phyloP scores from a whole-genome alignment of 148 eudicot species.

The Salicornia ramosissima region DNA sequence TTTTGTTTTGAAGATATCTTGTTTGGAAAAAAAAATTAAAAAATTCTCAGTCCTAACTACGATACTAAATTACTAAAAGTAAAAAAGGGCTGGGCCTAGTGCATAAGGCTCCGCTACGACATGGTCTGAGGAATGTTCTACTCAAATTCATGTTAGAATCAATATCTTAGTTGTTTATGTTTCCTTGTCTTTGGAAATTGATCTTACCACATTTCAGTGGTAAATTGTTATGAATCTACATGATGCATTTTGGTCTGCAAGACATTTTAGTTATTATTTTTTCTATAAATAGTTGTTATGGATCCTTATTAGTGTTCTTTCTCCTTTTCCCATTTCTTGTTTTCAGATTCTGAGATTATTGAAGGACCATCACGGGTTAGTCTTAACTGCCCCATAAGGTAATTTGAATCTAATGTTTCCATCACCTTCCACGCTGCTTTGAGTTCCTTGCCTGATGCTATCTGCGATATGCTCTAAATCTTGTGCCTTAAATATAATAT shows the following conservation, averaged over 20 bases:
- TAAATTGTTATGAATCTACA: too few relatives aligned
- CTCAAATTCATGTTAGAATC: too few relatives aligned
- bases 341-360: conserved; percentile 65
- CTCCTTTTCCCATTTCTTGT: conserved; percentile 14
- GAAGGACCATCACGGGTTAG: conserved; percentile 86
- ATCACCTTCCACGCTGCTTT: background rate
- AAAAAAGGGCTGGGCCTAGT: too few relatives aligned
- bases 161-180: too few relatives aligned
- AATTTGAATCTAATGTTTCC: conserved; percentile 1
- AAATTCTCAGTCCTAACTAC: too few relatives aligned
- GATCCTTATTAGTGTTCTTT: background rate
- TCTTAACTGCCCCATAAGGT: conserved; percentile 94
- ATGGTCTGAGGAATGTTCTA: too few relatives aligned
- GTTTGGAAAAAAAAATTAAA: too few relatives aligned
- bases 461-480: background rate
- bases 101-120: too few relatives aligned
- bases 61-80: too few relatives aligned
- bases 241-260: background rate
- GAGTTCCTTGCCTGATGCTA: background rate
- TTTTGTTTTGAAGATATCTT: too few relatives aligned
- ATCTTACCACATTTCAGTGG: too few relatives aligned
- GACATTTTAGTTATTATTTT: background rate
- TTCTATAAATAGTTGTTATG: background rate
- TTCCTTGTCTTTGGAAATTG: too few relatives aligned
- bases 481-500: background rate